Base-by-base conservation (phyloP, 495 filamentous ascomycete species). In the Aspergillus olivimuriae region DNA sequence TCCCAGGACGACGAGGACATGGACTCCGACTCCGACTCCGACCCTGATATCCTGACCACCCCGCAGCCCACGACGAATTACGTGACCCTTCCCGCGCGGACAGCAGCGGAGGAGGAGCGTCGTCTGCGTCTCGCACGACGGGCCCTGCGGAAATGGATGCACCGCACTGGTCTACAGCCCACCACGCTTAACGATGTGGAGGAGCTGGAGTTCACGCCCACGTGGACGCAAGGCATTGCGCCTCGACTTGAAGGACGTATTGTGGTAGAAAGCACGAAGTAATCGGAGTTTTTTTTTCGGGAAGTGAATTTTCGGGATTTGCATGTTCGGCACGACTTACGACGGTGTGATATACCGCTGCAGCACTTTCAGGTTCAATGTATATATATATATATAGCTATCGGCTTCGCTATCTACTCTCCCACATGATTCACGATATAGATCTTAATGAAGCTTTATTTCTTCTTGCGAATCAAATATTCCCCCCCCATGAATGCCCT, bases 201-300 rank as follows among this genome's bases (percentile, higher is more conserved):
- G 50, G 70, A 72, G 42, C 70, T 77, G 14, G 69, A 64, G 9
- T 73, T 81, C 46, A 72, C 75, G 19, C 82, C 83, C 8, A 66
- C 79, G 34, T 94, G 89, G 89, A 91, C 89, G 3, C 79, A 70
- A 40, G 81, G 83, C 0, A 86, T 94, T 47, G 75, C 80, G 17
- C 89, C 89, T 16, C 75, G 68, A 39, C 43, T 92, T 1, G 89
- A 94, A 62, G 88, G 86, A 19, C 75, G 89, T 14, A 91, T 94
- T 41, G 49, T 75, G 5, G 49, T 69, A 43, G 61, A 70, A 34
- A 36, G 28, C 12, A 17, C 11, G 19, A 39, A 19, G 11, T 41
- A 23, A 11, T 38, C 14, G 35, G 2, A 22, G n/a, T 1, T 2
- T n/a, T 22, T 30, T 5, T 17, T 42, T 41, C 28, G n/a, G n/a